Evolutionary conservation across 2,329 filamentous ascomycete genomes (phyloP).

Genomic region (Hypoxylon sp.): DNA sequence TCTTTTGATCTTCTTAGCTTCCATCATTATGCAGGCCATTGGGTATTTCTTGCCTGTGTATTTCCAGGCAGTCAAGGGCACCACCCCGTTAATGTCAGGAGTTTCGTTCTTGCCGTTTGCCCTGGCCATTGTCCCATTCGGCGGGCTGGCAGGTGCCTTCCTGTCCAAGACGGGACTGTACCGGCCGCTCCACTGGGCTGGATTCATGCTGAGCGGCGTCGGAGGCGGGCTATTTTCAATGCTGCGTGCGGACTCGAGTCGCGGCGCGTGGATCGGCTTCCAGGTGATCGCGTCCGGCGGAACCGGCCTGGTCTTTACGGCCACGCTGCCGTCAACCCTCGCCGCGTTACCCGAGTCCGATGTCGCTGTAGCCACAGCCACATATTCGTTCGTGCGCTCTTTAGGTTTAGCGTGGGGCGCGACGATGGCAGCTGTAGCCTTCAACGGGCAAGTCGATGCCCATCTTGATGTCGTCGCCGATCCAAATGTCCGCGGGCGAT

Average conservation of each 20-base stretch:
- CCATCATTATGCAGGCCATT: constrained; percentile 18
- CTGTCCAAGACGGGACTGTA: constrained; percentile 41
- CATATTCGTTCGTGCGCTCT: constrained; percentile 53
- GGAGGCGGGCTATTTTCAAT: constrained; percentile 53
- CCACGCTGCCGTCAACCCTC: constrained; percentile 53
- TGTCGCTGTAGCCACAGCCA: constrained; percentile 47
- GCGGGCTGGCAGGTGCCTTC: constrained; percentile 28
- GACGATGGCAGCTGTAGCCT: constrained; percentile 52
- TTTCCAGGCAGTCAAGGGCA: constrained; percentile 50
- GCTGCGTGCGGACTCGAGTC: constrained; percentile 47
- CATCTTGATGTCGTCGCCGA: constrained; percentile 7
- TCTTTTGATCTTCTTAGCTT: constrained; percentile 5
- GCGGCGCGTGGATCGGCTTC: constrained; percentile 52
- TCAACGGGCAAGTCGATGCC: constrained; percentile 40
- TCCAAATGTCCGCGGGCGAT: background rate
- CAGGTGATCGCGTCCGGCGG: constrained; percentile 53
- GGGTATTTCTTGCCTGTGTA: constrained; percentile 54
- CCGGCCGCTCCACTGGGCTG: constrained; percentile 34
- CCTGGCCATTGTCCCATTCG: constrained; percentile 27
- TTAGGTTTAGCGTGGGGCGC: constrained; percentile 56
- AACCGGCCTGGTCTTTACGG: constrained; percentile 53
- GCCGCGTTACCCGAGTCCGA: constrained; percentile 47
- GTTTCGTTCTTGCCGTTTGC: constrained; percentile 42
- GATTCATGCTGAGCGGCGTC: constrained; percentile 47
- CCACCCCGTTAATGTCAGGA: constrained; percentile 45